A percentile compares a stretch with the other conserved stretches of the same genome.
These are phyloP conservation scores for Gaultheria prostrata DNA, from an alignment of 148 eudicot genomes.

Conservation along the genomic window DNA sequence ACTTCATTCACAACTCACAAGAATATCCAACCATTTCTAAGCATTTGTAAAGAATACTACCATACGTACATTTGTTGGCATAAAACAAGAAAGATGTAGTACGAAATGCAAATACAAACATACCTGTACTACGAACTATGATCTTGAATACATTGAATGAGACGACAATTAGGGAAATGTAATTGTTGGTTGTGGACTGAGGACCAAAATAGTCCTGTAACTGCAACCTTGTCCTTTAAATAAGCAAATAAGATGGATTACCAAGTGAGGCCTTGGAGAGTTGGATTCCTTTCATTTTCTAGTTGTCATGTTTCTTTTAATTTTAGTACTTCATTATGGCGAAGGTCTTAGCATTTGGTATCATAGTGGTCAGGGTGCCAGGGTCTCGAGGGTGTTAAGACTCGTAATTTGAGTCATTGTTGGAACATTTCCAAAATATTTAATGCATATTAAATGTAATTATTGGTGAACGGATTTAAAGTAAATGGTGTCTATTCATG, in stretches of 20 bases:
- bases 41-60: not conserved
- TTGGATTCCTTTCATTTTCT: not conserved
- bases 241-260: not conserved
- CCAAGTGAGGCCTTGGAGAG: not conserved
- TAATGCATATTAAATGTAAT: too few relatives aligned
- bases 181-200: not conserved
- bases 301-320: constrained; percentile 2
- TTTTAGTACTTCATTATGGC: not conserved
- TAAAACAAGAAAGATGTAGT: not conserved
- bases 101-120: not conserved
- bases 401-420: not conserved
- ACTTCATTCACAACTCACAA: not conserved
- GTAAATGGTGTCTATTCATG: too few relatives aligned
- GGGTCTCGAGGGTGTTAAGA: not conserved
- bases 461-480: too few relatives aligned
- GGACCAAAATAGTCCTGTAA: not conserved
- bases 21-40: not conserved
- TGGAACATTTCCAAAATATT: too few relatives aligned
- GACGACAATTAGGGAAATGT: not conserved
- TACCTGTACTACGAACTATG: not conserved
- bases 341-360: not conserved
- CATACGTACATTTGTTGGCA: not conserved
- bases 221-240: not conserved
- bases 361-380: not conserved
- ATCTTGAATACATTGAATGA: not conserved